Percentiles rank a stretch among this genome's conserved stretches.
phyloP scores from a whole-genome alignment of 345 rosid genomes.

The Acer negundo region DNA sequence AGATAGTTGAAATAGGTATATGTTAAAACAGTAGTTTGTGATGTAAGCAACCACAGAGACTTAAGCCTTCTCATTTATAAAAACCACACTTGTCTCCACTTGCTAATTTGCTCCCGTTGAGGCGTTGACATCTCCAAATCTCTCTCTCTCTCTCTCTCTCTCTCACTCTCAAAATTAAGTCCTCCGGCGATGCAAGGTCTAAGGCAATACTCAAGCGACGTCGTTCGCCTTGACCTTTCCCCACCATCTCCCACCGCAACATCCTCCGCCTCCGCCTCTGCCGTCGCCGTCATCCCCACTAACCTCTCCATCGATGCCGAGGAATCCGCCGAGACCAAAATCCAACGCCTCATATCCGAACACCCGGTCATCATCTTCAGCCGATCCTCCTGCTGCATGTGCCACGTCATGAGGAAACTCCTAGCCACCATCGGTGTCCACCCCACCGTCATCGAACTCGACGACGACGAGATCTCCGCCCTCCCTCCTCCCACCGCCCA shows the following conservation, averaged over 20 bases:
- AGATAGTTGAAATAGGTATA: not conserved
- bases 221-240: constrained; percentile 49
- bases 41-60: constrained; percentile 56
- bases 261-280: constrained; percentile 34
- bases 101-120: constrained; percentile 20
- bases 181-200: constrained; percentile 71
- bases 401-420: constrained; percentile 90
- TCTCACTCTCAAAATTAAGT: constrained; percentile 11
- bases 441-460: constrained; percentile 91
- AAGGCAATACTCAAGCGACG: constrained; percentile 49
- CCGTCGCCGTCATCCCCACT: constrained; percentile 32
- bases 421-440: constrained; percentile 77
- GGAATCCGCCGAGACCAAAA: constrained; percentile 67
- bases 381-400: constrained; percentile 91
- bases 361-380: constrained; percentile 92
- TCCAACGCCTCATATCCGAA: constrained; percentile 87
- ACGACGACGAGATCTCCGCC: constrained; percentile 80
- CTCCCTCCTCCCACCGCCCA: constrained; percentile 38
- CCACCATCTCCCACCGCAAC: constrained; percentile 32
- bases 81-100: constrained; percentile 27
- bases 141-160: constrained; percentile 21
- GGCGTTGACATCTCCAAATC: constrained; percentile 30
- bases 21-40: constrained; percentile 41
- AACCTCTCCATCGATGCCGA: constrained; percentile 72
- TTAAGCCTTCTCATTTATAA: constrained; percentile 25